These are phyloP conservation scores for Leccinum uliginosum DNA, from an alignment of 768 basidiomycete species.

Conservation along the genomic window DNA sequence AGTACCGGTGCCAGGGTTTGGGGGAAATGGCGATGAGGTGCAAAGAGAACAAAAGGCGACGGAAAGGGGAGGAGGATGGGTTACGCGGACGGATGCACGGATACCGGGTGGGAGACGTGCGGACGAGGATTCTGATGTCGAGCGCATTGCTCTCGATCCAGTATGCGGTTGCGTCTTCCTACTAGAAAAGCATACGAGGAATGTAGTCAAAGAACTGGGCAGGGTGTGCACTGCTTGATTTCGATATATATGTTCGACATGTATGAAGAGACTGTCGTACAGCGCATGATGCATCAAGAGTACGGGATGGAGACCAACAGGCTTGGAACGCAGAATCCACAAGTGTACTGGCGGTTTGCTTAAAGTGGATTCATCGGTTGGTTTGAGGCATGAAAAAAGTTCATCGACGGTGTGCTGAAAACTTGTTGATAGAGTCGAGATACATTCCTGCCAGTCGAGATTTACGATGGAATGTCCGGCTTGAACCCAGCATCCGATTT, in stretches of 20 bases:
- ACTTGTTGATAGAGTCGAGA: slow-evolving; percentile 1
- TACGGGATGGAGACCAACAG: slow-evolving; percentile 23
- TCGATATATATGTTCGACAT: slow-evolving; percentile 32
- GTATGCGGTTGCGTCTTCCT: slow-evolving; percentile 34
- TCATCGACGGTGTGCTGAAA: slow-evolving; percentile 11
- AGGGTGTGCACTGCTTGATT: slow-evolving; percentile 6
- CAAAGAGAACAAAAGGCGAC: no score
- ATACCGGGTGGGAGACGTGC: slow-evolving; percentile 1
- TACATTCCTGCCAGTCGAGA: slow-evolving; percentile 24
- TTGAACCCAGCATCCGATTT: slow-evolving; percentile 30
- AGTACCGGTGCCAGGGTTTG: no score
- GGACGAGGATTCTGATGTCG: slow-evolving; percentile 16
- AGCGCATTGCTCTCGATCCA: slow-evolving; percentile 35
- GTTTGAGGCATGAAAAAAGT: slow-evolving; percentile 10
- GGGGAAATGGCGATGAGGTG: background rate
- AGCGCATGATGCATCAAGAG: slow-evolving; percentile 45
- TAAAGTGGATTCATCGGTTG: slow-evolving; percentile 24
- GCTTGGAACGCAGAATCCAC: slow-evolving; percentile 11
- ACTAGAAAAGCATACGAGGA: slow-evolving; percentile 35
- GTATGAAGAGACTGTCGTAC: slow-evolving; percentile 43
- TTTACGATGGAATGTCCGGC: slow-evolving; percentile 23
- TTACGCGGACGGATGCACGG: slow-evolving; percentile 27
- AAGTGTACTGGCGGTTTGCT: slow-evolving; percentile 31
- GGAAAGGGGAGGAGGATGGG: slow-evolving; percentile 14
- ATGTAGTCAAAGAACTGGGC: slow-evolving; percentile 38